These are phyloP conservation scores for Aciculoconidium aculeatum DNA, from an alignment of 805 yeast genomes.

Conservation along the genomic window DNA sequence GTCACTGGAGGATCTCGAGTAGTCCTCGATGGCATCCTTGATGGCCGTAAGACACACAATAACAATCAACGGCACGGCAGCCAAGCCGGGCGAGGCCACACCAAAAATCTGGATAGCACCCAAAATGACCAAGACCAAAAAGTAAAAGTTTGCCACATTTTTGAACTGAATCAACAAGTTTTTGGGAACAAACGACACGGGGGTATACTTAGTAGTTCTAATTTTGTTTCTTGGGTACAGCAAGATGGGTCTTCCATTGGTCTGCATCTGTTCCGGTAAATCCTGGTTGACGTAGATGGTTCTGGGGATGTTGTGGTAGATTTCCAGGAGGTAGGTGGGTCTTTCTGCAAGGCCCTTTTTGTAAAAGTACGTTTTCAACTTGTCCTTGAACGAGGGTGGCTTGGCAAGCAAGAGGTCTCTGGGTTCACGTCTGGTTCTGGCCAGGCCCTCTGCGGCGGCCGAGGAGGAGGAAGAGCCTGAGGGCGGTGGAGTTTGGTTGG, in stretches of 20 bases:
- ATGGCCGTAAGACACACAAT: slow-evolving; percentile 69
- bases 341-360: slow-evolving; percentile 17
- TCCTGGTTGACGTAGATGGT: slow-evolving; percentile 44
- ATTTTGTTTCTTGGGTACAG: slow-evolving; percentile 51
- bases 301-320: slow-evolving; percentile 37
- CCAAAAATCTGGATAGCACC: slow-evolving; percentile 58
- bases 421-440: slow-evolving; percentile 3
- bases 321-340: slow-evolving; percentile 31
- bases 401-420: slow-evolving; percentile 8
- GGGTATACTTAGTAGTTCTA: slow-evolving; percentile 59
- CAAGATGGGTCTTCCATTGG: slow-evolving; percentile 26
- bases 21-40: slow-evolving; percentile 77
- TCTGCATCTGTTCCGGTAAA: slow-evolving; percentile 37
- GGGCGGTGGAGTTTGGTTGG: too few species aligned
- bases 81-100: slow-evolving; percentile 63
- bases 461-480: too few species aligned
- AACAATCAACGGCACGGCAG: slow-evolving; percentile 77
- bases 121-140: slow-evolving; percentile 47
- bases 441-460: slow-evolving; percentile 1
- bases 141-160: slow-evolving; percentile 57
- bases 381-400: slow-evolving; percentile 11
- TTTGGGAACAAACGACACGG: slow-evolving; percentile 51
- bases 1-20: slow-evolving; percentile 58
- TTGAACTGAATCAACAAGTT: slow-evolving; percentile 49
- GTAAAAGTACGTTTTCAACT: slow-evolving; percentile 10